Conservation (phyloP, 768 basidiomycete species). For the Suillus sp. region DNA sequence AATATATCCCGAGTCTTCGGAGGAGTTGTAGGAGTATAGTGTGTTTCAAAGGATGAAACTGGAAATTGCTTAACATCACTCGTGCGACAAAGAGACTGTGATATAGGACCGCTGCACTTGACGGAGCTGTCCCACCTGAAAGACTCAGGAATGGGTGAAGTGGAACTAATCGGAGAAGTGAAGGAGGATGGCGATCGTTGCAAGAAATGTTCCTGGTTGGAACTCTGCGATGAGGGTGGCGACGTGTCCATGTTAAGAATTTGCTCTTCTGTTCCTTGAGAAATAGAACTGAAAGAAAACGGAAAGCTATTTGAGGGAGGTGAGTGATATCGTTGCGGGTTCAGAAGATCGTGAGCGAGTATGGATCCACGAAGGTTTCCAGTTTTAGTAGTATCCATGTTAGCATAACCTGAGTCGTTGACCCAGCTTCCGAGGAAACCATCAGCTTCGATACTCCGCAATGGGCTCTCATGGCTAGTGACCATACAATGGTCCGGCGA, state of each 20-base stretch:
- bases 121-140: not conserved
- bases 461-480: not conserved
- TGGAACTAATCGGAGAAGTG: not conserved
- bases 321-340: slow-evolving; percentile 5
- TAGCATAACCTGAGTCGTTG: slow-evolving; percentile 11
- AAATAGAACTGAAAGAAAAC: slow-evolving; percentile 15
- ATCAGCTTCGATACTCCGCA: not conserved
- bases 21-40: not conserved
- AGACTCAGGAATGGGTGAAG: not conserved
- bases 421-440: not conserved
- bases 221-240: slow-evolving; percentile 7
- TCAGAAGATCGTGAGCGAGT: not conserved
- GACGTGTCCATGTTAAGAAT: slow-evolving; percentile 30
- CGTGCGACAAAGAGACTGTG: not conserved
- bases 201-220: too few species aligned
- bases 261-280: slow-evolving; percentile 17
- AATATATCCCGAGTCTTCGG: not conserved
- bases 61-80: not conserved
- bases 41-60: not conserved
- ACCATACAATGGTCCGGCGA: not conserved
- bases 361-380: not conserved
- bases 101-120: not conserved
- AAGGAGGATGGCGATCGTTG: not conserved
- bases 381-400: not conserved
- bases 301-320: slow-evolving; percentile 27